Percentiles rank a stretch among this genome's conserved stretches.
phyloP scores from a whole-genome alignment of 1,139 yeast species.

The Taiozyma sp. region DNA sequence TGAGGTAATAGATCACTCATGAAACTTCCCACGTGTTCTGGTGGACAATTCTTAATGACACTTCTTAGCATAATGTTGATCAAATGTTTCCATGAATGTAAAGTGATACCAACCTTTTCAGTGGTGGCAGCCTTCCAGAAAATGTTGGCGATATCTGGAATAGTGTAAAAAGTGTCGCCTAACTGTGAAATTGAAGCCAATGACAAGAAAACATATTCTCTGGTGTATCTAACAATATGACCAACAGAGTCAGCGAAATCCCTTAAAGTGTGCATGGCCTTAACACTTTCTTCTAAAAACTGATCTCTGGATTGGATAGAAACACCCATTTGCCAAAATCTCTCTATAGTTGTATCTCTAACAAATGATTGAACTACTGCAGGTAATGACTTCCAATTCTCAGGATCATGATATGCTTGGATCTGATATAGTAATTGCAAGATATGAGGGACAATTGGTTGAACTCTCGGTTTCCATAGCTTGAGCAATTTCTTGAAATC shows the following conservation, averaged over 20 bases:
- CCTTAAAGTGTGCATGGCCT: constrained; percentile 86
- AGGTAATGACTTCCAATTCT: constrained; percentile 84
- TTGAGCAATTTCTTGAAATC: constrained; percentile 68
- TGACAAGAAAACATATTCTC: constrained; percentile 91
- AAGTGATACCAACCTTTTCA: constrained; percentile 78
- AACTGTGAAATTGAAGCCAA: constrained; percentile 86
- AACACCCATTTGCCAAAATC: constrained; percentile 99
- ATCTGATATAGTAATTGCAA: constrained; percentile 82
- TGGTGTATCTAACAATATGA: constrained; percentile 87
- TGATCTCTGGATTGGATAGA: constrained; percentile 92
- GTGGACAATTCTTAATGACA: constrained; percentile 85
- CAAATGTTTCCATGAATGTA: constrained; percentile 97
- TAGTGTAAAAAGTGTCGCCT: constrained; percentile 83
- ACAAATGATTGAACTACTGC: constrained; percentile 89
- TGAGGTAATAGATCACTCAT: constrained; percentile 75
- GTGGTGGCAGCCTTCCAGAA: constrained; percentile 86
- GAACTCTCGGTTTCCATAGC: constrained; percentile 90
- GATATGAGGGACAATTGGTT: constrained; percentile 87
- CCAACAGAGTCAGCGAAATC: constrained; percentile 99
- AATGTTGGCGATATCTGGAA: constrained; percentile 71
- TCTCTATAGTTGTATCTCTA: constrained; percentile 77
- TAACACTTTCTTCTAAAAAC: constrained; percentile 89
- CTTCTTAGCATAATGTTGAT: constrained; percentile 84
- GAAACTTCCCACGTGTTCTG: constrained; percentile 57
- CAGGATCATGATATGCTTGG: constrained; percentile 92